Evolutionary conservation across 176 grass and related monocot species (phyloP), one percentile per base, ranked within the genome.

Genomic region (Lolium rigidum): DNA sequence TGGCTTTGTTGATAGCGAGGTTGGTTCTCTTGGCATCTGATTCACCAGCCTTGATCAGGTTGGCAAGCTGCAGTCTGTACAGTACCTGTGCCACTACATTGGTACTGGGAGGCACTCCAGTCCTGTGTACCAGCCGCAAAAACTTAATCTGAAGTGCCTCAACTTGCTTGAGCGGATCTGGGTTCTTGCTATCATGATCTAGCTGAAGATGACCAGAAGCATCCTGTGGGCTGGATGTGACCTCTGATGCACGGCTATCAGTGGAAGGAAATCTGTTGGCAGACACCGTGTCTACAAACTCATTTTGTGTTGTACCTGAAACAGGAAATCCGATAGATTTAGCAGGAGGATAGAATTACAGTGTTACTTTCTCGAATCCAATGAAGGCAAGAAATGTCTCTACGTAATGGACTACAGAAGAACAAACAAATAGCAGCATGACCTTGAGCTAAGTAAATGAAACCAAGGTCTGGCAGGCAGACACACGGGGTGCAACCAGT

Each of bases 141-240:
- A 95, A 95, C 70, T 95, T 92, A 86, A 92, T 92, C 67, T 95
- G 90, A 85, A 95, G 93, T 0, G 60, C 80, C 55, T 95, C 88
- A 16, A 95, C 86, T 92, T 89, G 85, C 76, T 70, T 87, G 12
- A 95, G n/a, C 46, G 88, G 90, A 70, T 95, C 86, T 35, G 41
- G n/a, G 13, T 80, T 80, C 21, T 24, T 81, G 56, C 49, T 50
- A 80, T 74, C 55, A 73, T 71, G 22, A n/a, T 72, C 84, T 76
- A 62, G 79, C 64, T 90, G 84, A 71, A 58, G 69, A 18, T 28
- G 22, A 74, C 63, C 76, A 82, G 76, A 38, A 57, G 81, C 71
- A 80, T 54, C 13, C 22, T 78, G 70, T 80, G 74, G 41, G 67
- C 67, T 80, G 41, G 86, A 43, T 57, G 70, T 64, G 82, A 57